Percentiles rank a stretch among this genome's conserved stretches.
These are phyloP conservation scores for Cetradonia linearis DNA, from an alignment of 495 filamentous ascomycete genomes.

Conservation along the genomic window DNA sequence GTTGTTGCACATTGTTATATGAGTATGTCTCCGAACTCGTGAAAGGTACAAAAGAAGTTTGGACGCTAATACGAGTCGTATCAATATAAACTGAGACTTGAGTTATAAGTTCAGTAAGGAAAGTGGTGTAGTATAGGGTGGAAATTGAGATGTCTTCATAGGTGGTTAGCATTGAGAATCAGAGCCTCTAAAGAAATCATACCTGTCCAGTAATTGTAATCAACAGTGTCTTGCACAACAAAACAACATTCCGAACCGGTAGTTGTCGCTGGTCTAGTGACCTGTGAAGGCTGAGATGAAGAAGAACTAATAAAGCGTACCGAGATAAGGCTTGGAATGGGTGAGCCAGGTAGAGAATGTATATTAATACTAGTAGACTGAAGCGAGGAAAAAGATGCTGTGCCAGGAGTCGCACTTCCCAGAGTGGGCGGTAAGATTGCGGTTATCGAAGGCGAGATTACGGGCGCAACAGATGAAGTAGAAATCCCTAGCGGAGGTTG, in stretches of 20 bases:
- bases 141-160: slow-evolving; percentile 13
- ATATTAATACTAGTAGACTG: no score
- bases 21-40: background rate
- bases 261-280: background rate
- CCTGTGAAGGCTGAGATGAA: background rate
- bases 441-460: background rate
- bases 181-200: background rate
- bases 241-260: slow-evolving; percentile 15
- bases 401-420: background rate
- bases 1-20: background rate
- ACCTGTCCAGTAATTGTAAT: slow-evolving; percentile 20
- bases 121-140: slow-evolving; percentile 4
- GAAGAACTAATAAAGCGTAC: background rate
- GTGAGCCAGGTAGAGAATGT: no score
- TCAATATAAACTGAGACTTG: slow-evolving; percentile 9
- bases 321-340: no score
- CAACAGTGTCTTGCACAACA: slow-evolving; percentile 20
- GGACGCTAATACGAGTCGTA: slow-evolving; percentile 4
- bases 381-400: no score
- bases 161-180: background rate
- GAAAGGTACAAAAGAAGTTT: background rate
- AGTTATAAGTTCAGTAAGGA: background rate
- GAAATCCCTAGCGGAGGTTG: background rate
- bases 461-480: background rate
- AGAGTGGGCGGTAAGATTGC: background rate